Base-by-base conservation (phyloP, 805 yeast genomes). In the Zygoascus biomembranicola region DNA sequence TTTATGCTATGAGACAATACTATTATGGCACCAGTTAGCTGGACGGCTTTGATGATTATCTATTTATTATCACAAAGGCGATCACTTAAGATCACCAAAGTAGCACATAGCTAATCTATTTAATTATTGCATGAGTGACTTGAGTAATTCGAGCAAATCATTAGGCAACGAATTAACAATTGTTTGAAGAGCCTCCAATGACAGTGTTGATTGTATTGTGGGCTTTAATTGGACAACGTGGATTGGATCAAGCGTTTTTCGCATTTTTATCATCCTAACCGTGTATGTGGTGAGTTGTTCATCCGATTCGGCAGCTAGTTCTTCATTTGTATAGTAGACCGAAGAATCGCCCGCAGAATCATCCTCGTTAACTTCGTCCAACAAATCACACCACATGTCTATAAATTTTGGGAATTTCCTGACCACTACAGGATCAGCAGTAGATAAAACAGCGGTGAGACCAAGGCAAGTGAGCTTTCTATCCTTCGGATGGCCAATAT, bases 281-380 rank as follows among this genome's bases (percentile, higher is more conserved):
- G 59, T 60, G 32, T 64, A 65, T 1, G 63, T 60, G 14, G 56
- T 37, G 4, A 16, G 18, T 6, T 32, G 20, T 2, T 13, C 37
- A 2, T 46, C 49, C 14, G 16, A n/a, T 10, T 41, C 47, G 9
- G 28, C 26, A 5, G 59, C 55, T 18, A 54, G 41, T n/a, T 52
- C 56, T 16, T 58, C 63, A 14, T 23, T 26, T 8, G 49, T 35
- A 9, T 35, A 32, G n/a, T 37, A 41, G 16, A 39, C 35, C 13
- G 39, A 19, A 2, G 51, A 35, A 28, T 41, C 50, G 5, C 61
- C 61, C 43, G 61, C 56, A 52, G 64, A 64, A 8, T 55, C 57
- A 2, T 61, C 65, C 63, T 90, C 97, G 53, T 82, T 78, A 13
- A 85, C 75, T 63, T 89, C 96, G 61, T 90, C 97, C 49, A 87